phyloP scores from a whole-genome alignment of 805 yeast genomes.

The Torulaspora franciscae region DNA sequence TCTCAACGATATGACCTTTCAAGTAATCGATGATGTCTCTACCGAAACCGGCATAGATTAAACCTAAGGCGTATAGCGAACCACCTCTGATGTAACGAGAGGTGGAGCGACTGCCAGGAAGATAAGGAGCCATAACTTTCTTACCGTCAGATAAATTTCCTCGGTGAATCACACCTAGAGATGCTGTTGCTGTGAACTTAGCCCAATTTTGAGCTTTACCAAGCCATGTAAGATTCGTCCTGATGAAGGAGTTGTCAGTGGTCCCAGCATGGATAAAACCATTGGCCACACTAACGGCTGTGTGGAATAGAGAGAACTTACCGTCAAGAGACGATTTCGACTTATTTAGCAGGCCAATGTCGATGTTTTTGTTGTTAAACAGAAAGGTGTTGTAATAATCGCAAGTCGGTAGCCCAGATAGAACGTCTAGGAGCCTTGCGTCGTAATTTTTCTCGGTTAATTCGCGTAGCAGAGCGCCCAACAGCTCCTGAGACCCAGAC shows the following conservation, averaged over 20 bases:
- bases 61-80: conserved; percentile 85
- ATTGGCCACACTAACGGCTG: conserved; percentile 90
- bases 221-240: conserved; percentile 90
- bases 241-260: conserved; percentile 86
- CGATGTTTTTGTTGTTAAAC: conserved; percentile 81
- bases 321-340: conserved; percentile 82
- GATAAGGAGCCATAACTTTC: conserved; percentile 79
- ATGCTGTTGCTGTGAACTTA: conserved; percentile 95
- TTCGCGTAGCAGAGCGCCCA: conserved; percentile 51
- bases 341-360: conserved; percentile 71
- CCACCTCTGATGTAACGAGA: conserved; percentile 95
- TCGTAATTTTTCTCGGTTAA: conserved; percentile 33
- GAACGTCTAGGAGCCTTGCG: conserved; percentile 56
- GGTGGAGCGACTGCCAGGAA: conserved; percentile 66
- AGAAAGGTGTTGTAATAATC: conserved; percentile 87
- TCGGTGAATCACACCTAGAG: conserved; percentile 92
- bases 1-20: conserved; percentile 64
- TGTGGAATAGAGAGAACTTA: conserved; percentile 88
- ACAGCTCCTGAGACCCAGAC: conserved; percentile 84
- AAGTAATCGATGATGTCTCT: conserved; percentile 77
- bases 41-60: conserved; percentile 95
- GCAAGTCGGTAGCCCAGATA: conserved; percentile 90
- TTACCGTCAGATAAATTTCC: conserved; percentile 92
- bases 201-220: conserved; percentile 99
- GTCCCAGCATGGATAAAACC: conserved; percentile 97